phyloP scores from a whole-genome alignment of 208 protist species.

The Zelonia costaricensis region DNA sequence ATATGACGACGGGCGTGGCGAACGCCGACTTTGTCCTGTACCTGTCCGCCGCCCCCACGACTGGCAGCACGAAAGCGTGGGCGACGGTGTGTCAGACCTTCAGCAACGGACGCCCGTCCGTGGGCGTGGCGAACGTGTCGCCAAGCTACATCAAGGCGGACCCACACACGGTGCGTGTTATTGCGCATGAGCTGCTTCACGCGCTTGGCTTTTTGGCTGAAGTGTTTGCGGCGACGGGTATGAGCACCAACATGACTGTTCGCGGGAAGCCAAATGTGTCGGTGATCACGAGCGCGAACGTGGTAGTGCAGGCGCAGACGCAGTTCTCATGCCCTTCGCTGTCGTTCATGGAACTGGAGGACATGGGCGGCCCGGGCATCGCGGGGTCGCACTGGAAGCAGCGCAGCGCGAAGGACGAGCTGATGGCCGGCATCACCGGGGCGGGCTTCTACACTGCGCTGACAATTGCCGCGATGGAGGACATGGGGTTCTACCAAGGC shows the following conservation, averaged over 20 bases:
- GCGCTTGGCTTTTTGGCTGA: slow-evolving; percentile 58
- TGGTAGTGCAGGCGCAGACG: slow-evolving; percentile 25
- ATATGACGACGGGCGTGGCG: slow-evolving; percentile 35
- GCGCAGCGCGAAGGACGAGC: slow-evolving; percentile 72
- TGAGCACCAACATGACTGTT: not conserved
- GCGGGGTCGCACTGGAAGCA: slow-evolving; percentile 82
- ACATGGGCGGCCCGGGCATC: slow-evolving; percentile 50
- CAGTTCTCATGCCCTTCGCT: slow-evolving; percentile 70
- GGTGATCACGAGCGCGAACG: slow-evolving; percentile 29
- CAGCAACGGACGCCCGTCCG: slow-evolving; percentile 15
- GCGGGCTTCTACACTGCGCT: slow-evolving; percentile 51
- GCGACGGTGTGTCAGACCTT: slow-evolving; percentile 33
- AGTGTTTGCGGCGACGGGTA: not conserved
- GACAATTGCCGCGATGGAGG: slow-evolving; percentile 80
- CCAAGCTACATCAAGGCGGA: slow-evolving; percentile 23
- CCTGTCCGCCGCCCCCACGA: slow-evolving; percentile 32
- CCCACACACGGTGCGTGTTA: slow-evolving; percentile 8
- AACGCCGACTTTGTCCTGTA: slow-evolving; percentile 61
- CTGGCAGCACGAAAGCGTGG: slow-evolving; percentile 28
- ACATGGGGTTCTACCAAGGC: slow-evolving; percentile 70
- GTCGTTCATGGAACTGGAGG: slow-evolving; percentile 70
- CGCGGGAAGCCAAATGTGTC: slow-evolving; percentile 26
- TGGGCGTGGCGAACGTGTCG: slow-evolving; percentile 46
- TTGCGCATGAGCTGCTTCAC: slow-evolving; percentile 82
- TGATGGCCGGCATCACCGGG: slow-evolving; percentile 56